These are phyloP conservation scores for Plasmodium gaboni DNA, from an alignment of 169 alveolate species.

Conservation along the genomic window DNA sequence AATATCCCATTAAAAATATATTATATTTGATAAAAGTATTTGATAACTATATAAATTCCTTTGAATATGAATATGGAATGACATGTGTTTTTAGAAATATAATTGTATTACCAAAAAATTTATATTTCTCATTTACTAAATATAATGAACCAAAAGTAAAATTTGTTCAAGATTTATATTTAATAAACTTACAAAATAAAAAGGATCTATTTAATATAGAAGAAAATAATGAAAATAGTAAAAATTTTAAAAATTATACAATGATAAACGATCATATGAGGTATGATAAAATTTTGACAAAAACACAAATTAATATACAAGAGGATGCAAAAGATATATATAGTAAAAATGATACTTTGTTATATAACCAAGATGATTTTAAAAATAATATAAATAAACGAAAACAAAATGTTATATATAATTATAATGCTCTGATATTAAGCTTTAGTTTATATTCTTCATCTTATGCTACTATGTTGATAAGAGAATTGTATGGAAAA, in stretches of 20 bases:
- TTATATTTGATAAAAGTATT: conserved; percentile 62
- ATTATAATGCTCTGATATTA: conserved; percentile 55
- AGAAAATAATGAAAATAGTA: neutral
- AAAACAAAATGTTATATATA: neutral
- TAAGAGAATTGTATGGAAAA: conserved; percentile 73
- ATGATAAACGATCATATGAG: neutral
- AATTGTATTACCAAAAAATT: conserved; percentile 43
- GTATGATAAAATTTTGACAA: neutral
- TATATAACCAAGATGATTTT: conserved; percentile 10
- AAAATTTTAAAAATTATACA: neutral
- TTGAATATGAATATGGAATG: conserved; percentile 78
- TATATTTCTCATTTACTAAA: conserved; percentile 60
- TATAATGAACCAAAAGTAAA: conserved; percentile 71
- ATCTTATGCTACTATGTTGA: conserved; percentile 74
- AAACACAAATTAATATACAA: neutral
- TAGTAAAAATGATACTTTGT: neutral
- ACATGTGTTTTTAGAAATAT: conserved; percentile 74
- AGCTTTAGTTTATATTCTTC: conserved; percentile 66
- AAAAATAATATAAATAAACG: conserved; percentile 11
- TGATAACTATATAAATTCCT: conserved; percentile 61
- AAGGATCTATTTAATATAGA: neutral
- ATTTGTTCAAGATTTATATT: conserved; percentile 53
- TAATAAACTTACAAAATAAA: conserved; percentile 2
- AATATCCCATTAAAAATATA: conserved; percentile 27
- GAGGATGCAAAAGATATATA: neutral